phyloP scores from a whole-genome alignment of 2,329 filamentous ascomycete species.

The Talaromyces funiculosus region DNA sequence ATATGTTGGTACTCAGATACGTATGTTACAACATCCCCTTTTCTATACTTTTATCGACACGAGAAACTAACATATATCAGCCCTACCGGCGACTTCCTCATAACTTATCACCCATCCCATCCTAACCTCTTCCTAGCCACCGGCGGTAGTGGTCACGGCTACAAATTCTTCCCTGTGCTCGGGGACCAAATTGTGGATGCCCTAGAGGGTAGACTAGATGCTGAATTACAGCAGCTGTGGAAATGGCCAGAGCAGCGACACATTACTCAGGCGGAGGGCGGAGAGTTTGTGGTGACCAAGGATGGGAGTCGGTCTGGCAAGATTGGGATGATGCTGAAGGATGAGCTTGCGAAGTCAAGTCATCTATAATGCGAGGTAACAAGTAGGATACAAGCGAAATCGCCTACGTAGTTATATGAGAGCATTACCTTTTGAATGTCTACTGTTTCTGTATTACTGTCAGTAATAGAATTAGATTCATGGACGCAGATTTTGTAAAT shows the following conservation, averaged over 20 bases:
- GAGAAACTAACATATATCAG: constrained; percentile 18
- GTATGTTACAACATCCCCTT: constrained; percentile 22
- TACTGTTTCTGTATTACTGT: not conserved
- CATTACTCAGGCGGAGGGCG: not conserved
- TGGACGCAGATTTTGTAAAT: not conserved
- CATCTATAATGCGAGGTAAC: not conserved
- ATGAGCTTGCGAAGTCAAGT: constrained; percentile 32
- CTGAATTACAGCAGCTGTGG: constrained; percentile 40
- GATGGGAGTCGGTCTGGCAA: constrained; percentile 15
- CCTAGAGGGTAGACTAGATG: constrained; percentile 40
- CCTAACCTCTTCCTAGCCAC: constrained; percentile 46
- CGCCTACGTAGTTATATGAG: too few species aligned
- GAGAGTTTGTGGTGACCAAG: constrained; percentile 7
- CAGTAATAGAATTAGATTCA: too few species aligned
- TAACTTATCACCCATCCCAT: constrained; percentile 62
- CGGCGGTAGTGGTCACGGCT: constrained; percentile 50
- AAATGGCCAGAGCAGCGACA: constrained; percentile 29
- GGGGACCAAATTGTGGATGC: constrained; percentile 48
- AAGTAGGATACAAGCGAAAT: not conserved
- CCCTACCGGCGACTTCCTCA: constrained; percentile 63
- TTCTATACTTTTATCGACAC: not conserved
- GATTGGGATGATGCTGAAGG: constrained; percentile 26
- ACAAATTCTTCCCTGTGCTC: constrained; percentile 51
- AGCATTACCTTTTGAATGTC: not conserved
- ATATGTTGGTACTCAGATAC: constrained; percentile 76